phyloP scores from a whole-genome alignment of 179 eudicot species.

The Beta lomatogona region DNA sequence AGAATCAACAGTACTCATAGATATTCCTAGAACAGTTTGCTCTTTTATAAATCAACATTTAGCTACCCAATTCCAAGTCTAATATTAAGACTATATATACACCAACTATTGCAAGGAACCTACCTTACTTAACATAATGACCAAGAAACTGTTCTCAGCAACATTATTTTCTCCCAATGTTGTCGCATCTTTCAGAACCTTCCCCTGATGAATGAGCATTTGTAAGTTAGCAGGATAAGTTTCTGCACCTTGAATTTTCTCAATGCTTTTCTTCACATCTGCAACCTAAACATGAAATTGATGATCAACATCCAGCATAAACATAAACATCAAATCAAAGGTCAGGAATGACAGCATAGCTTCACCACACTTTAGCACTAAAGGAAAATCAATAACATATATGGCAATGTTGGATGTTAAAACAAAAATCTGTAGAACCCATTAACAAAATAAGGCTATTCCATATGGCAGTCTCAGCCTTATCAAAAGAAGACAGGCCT shows the following conservation, averaged over 20 bases:
- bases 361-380: background rate
- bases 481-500: no score
- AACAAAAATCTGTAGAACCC: background rate
- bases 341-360: background rate
- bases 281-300: constrained; percentile 54
- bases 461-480: no score
- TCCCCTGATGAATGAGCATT: constrained; percentile 91
- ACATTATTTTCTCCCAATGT: constrained; percentile 80
- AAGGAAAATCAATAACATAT: background rate
- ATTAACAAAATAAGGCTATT: background rate
- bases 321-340: no score
- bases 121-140: constrained; percentile 84
- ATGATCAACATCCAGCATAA: background rate
- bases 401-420: background rate
- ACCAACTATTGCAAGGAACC: background rate
- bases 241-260: constrained; percentile 67
- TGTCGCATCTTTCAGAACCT: constrained; percentile 87
- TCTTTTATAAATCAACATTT: background rate
- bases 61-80: background rate
- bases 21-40: background rate
- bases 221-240: constrained; percentile 79
- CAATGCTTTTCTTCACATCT: constrained; percentile 82
- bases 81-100: background rate
- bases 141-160: constrained; percentile 76
- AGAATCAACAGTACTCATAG: background rate